These are phyloP conservation scores for Microbotryomycetes sp. DNA, from an alignment of 1,284 basidiomycete genomes.

Conservation along the genomic window DNA sequence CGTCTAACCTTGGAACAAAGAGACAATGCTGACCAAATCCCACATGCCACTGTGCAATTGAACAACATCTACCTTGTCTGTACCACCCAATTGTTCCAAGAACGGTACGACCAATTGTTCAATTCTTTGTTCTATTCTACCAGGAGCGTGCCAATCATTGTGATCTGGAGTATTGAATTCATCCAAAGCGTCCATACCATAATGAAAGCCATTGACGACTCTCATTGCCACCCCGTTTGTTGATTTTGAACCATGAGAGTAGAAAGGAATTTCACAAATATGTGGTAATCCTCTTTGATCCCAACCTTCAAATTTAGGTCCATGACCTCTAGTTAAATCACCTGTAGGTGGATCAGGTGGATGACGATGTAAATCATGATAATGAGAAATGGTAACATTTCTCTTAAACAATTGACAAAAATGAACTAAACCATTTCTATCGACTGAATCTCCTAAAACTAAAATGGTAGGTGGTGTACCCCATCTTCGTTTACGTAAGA, in stretches of 20 bases:
- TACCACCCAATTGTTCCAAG: slow-evolving; percentile 27
- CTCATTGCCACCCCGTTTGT: slow-evolving; percentile 13
- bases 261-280: slow-evolving; percentile 27
- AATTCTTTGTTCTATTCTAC: slow-evolving; percentile 26
- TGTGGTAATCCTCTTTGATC: slow-evolving; percentile 33
- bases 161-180: slow-evolving; percentile 34
- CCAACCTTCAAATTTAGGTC: slow-evolving; percentile 30
- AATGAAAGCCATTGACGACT: slow-evolving; percentile 31
- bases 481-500: slow-evolving; percentile 15
- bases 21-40: slow-evolving; percentile 20
- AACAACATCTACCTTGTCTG: slow-evolving; percentile 27
- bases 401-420: slow-evolving; percentile 32
- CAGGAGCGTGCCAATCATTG: slow-evolving; percentile 32
- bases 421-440: slow-evolving; percentile 31
- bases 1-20: too few relatives aligned
- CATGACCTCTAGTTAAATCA: slow-evolving; percentile 26
- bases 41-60: slow-evolving; percentile 32
- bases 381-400: slow-evolving; percentile 28
- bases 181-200: slow-evolving; percentile 35
- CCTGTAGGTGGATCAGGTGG: slow-evolving; percentile 17
- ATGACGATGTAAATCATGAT: slow-evolving; percentile 18
- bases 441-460: slow-evolving; percentile 32
- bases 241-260: background rate
- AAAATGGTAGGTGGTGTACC: slow-evolving; percentile 25
- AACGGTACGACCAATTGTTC: slow-evolving; percentile 26